Base-by-base conservation (phyloP, 257 asterid species). In the Solanum acaule region DNA sequence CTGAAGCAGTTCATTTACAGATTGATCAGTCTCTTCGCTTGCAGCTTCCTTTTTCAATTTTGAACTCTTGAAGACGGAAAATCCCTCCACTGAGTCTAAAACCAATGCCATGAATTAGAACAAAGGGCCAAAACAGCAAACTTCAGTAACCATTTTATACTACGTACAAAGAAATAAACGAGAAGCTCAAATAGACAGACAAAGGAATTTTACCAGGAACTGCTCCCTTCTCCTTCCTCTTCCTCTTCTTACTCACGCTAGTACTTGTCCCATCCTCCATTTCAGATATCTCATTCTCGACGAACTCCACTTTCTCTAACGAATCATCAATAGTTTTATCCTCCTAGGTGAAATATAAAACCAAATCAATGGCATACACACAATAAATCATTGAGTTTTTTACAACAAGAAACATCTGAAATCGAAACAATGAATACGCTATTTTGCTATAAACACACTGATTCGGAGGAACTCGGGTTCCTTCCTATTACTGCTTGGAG, bases 141-240 rank as follows among this genome's bases (percentile, higher is more conserved):
- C 42, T 25, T 70, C 7, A 20, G 40, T 15, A 10, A 67, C 40
- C 40, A 42, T 5, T 85, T 3, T 85, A 34, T 67, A 35, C 35
- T 25, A 0, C 0, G 37, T 13, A 44, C 1, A 44, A 37, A 52
- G 29, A 89, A 68, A 37, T 20, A 33, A 31, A 27, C 59, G 0
- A 49, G 13, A 16, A 29, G 76, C 72, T 25, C 38, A 61, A 27
- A 31, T 23, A 65, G 22, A 14, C 49, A 13, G 88, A 27, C 34
- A 34, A 49, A 59, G 6, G 85, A 77, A 82, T 10, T 37, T 78
- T 75, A 95, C 98, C 98, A 8, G 92, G 68, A 89, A 37, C 79
- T 83, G 83, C 76, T 63, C 77, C 87, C 88, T 95, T 96, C 79
- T 97, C 88, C 91, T 95, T 96, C 78, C 98, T 93, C 95, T 94